Base-by-base conservation (phyloP, 306 rosid genomes). In the Bauhinia variegata region DNA sequence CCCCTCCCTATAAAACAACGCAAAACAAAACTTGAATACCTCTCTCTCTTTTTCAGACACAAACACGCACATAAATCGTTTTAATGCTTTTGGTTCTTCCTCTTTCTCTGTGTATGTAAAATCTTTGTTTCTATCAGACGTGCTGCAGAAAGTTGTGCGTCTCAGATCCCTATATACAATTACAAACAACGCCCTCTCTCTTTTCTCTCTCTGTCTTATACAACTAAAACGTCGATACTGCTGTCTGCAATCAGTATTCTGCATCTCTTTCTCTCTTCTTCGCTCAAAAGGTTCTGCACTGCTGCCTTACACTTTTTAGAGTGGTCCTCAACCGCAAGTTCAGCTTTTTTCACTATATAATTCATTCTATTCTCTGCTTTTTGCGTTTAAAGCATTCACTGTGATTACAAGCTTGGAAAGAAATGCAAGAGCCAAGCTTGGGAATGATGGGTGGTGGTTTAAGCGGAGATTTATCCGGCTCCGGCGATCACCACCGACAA, bases 141-240 rank as follows among this genome's bases (percentile, higher is more conserved):
- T 63, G 65, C 70, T 79, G 78, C 92, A 82, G 90, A 86, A 85
- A 91, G 92, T 77, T 80, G 68, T 48, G 69, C 58, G 61, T 84
- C 84, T 78, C 97, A 71, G 92, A 91, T 91, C 97, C 97, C 92
- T 32, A 91, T 81, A 86, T 8, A 33, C 74, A n/a, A n/a, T n/a
- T n/a, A n/a, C n/a, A n/a, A n/a, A n/a, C n/a, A 54, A 65, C 41
- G 2, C 8, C 7, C 41, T 8, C 41, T 36, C 41, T 36, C n/a
- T 8, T 52, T 31, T 71, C 33, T 32, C 9, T 30, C 46, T 78
- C 51, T 50, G 47, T 63, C 32, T 44, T 42, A 16, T 57, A 39
- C 82, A n/a, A n/a, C 74, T 47, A 58, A 67, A 67, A 51, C 71
- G n/a, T n/a, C n/a, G 66, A 81, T 72, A 69, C 49, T 56, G 61